These are phyloP conservation scores for Pseudopediastrum boryanum DNA, from an alignment of 139 green algal species.

Conservation along the genomic window DNA sequence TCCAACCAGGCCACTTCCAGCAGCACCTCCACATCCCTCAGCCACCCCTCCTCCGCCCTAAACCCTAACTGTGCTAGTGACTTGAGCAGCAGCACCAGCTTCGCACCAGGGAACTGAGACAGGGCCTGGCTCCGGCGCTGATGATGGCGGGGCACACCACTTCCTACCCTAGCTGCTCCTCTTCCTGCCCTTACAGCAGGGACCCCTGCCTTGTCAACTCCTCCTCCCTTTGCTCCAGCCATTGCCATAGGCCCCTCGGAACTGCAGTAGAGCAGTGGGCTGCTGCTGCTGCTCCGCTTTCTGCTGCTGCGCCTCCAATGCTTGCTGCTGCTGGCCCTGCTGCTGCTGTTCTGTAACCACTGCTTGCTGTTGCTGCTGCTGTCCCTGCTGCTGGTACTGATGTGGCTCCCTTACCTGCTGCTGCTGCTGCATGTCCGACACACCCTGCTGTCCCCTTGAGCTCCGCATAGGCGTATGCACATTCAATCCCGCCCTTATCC, in stretches of 20 bases:
- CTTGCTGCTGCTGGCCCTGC: background rate
- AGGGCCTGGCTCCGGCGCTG: background rate
- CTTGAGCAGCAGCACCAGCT: no score
- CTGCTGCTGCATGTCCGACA: constrained; percentile 9
- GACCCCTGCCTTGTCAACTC: no score
- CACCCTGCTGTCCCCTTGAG: no score
- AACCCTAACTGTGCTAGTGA: constrained; percentile 11
- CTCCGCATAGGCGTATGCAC: no score
- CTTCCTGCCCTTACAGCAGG: background rate
- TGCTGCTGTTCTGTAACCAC: background rate
- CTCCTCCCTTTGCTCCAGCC: background rate
- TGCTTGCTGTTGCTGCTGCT: background rate
- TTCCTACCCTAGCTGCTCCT: constrained; percentile 32
- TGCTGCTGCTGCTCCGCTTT: background rate
- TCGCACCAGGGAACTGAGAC: background rate
- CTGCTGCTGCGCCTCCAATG: background rate
- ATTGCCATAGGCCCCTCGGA: background rate
- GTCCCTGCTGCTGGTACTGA: background rate
- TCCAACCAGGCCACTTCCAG: constrained; percentile 23
- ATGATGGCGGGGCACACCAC: constrained; percentile 6
- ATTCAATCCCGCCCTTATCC: no score
- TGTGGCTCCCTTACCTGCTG: constrained; percentile 24
- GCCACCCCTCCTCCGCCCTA: background rate
- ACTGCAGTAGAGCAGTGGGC: no score
- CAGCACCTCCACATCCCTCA: constrained; percentile 23